These are phyloP conservation scores for Echeveria elegans DNA, from an alignment of 164 flowering plant species.

Conservation along the genomic window DNA sequence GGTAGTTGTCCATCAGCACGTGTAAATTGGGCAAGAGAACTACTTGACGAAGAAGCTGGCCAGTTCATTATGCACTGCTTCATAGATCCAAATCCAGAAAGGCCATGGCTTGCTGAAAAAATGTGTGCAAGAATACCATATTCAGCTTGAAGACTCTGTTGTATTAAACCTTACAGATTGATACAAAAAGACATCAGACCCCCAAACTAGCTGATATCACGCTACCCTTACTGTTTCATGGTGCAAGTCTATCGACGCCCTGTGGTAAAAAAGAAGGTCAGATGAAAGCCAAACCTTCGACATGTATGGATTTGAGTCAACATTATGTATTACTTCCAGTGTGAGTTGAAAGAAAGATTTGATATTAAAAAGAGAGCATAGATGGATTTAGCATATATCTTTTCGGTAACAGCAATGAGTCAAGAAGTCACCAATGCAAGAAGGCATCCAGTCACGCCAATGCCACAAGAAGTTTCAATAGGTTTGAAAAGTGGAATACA, in stretches of 20 bases:
- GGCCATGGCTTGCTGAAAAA: slow-evolving; percentile 71
- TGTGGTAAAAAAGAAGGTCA: too few species aligned
- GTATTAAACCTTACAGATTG: too few species aligned
- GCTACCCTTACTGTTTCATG: too few species aligned
- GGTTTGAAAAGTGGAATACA: slow-evolving; percentile 18
- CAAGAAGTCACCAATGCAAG: slow-evolving; percentile 61
- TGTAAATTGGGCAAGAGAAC: slow-evolving; percentile 73
- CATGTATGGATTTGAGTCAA: too few species aligned
- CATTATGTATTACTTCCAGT: too few species aligned
- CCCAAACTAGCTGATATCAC: too few species aligned
- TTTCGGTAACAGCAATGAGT: background rate
- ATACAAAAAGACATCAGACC: too few species aligned
- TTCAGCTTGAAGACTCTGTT: slow-evolving; percentile 78
- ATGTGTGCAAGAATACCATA: slow-evolving; percentile 69
- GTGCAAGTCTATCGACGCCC: too few species aligned
- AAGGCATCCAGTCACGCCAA: slow-evolving; percentile 93
- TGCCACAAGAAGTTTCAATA: slow-evolving; percentile 78
- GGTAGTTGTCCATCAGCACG: slow-evolving; percentile 67
- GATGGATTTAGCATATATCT: too few species aligned
- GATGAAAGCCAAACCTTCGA: too few species aligned
- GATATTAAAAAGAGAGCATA: background rate
- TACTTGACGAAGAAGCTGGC: slow-evolving; percentile 73
- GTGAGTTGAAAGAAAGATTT: too few species aligned
- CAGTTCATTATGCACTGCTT: slow-evolving; percentile 64
- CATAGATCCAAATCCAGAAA: slow-evolving; percentile 64